Percentiles rank a stretch among this genome's conserved stretches.
Conservation (phyloP, 805 yeast genomes). For the Dipodascus geniculatus region DNA sequence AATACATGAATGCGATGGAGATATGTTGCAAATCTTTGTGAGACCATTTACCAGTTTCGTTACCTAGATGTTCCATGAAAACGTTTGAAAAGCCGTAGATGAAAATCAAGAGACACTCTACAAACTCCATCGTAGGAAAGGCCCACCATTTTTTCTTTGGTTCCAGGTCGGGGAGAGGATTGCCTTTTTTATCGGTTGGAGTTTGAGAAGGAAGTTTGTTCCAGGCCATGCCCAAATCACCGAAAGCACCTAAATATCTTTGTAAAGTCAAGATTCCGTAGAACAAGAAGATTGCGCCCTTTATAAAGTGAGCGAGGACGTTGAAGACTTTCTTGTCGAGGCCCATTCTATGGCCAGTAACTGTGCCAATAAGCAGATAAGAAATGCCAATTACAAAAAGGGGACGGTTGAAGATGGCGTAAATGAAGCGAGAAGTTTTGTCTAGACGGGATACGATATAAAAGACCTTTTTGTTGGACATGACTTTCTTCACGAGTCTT, state of each 20-base stretch:
- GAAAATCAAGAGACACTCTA: conserved; percentile 69
- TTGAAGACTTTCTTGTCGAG: conserved; percentile 59
- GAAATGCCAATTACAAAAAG: conserved; percentile 48
- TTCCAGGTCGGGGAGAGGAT: neutral
- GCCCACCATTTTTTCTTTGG: neutral
- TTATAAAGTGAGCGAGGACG: conserved; percentile 86
- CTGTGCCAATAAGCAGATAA: conserved; percentile 45
- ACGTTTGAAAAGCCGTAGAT: conserved; percentile 85
- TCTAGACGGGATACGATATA: neutral
- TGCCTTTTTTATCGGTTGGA: neutral
- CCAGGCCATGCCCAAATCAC: conserved; percentile 84
- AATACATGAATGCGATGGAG: conserved; percentile 80
- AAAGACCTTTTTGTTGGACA: neutral
- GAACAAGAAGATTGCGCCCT: conserved; percentile 78
- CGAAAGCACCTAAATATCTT: conserved; percentile 76
- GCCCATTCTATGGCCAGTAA: conserved; percentile 62
- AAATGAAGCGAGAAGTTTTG: conserved; percentile 28
- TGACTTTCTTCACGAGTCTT: neutral
- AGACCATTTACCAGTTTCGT: conserved; percentile 72
- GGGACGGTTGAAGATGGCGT: conserved; percentile 48
- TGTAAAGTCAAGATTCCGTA: conserved; percentile 74
- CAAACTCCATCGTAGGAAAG: conserved; percentile 57
- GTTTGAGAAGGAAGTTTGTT: conserved; percentile 32
- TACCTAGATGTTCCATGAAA: conserved; percentile 79
- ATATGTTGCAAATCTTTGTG: conserved; percentile 85